A percentile compares a stretch with the other conserved stretches of the same genome.
These are phyloP conservation scores for Leucogyrophana mollusca DNA, from an alignment of 768 basidiomycete genomes.

Conservation along the genomic window DNA sequence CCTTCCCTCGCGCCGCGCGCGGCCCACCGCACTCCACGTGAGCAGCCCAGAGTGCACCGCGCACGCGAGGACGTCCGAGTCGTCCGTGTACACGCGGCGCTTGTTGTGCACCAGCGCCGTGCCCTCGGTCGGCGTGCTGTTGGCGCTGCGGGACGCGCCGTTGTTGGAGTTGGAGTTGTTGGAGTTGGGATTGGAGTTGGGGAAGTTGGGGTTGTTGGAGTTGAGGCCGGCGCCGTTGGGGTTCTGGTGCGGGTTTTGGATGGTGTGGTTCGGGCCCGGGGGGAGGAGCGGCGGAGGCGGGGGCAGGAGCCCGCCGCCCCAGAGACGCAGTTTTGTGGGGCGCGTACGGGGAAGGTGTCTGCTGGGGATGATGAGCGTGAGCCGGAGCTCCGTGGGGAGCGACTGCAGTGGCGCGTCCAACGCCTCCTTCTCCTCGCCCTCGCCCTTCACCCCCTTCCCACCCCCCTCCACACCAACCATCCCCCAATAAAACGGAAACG, in stretches of 20 bases:
- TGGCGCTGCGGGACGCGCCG: slow-evolving; percentile 14
- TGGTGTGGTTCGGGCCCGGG: slow-evolving; percentile 14
- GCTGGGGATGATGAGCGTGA: slow-evolving; percentile 59
- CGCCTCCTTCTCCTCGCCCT: slow-evolving; percentile 14
- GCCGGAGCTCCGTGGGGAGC: slow-evolving; percentile 30
- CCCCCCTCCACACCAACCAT: slow-evolving; percentile 25
- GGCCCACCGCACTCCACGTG: slow-evolving; percentile 39
- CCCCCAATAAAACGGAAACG: slow-evolving; percentile 35
- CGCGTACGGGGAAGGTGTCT: slow-evolving; percentile 55
- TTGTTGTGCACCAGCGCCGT: slow-evolving; percentile 1
- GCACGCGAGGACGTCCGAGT: slow-evolving; percentile 69
- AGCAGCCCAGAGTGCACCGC: slow-evolving; percentile 64
- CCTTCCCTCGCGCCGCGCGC: slow-evolving; percentile 35
- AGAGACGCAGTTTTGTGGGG: slow-evolving; percentile 56
- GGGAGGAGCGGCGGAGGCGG: slow-evolving; percentile 32
- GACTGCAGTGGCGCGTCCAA: slow-evolving; percentile 26
- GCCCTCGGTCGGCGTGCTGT: slow-evolving; percentile 19
- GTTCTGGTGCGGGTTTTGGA: slow-evolving; percentile 10
- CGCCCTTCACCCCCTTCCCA: slow-evolving; percentile 18
- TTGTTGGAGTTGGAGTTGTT: slow-evolving; percentile 1
- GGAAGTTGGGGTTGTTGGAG: slow-evolving; percentile 14
- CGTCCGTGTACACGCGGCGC: slow-evolving; percentile 73
- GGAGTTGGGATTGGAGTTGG: slow-evolving; percentile 14
- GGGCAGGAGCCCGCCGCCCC: slow-evolving; percentile 63
- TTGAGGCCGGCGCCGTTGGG: neutral